Evolutionary conservation across 352 stramenopile genomes (phyloP), one percentile per base, ranked within the genome.

Genomic region (Phytophthora megakarya): DNA sequence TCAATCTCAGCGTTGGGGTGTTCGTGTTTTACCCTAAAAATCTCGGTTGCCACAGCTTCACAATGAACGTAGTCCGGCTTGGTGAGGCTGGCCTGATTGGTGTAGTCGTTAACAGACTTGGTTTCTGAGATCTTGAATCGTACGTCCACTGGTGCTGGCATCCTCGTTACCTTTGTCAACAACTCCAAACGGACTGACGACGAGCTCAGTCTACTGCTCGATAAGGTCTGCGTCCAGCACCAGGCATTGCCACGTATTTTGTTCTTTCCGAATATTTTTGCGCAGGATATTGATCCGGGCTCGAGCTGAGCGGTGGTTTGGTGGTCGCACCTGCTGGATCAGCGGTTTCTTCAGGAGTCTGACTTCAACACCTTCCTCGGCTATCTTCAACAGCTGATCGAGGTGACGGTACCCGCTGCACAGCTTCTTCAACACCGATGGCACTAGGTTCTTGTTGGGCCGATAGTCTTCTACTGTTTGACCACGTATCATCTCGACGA

Each of bases 401-500:
- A 61, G 19, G 19, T 61, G 59, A 6, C 39, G 13, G 44, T 61
- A 67, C 0, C 9, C 49, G 3, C 40, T 55, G 59, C 44, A 67
- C 2, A 61, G 0, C 18, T 58, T 32, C 1, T 45, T n/a, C 26
- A 67, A 44, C 0, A 63, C 30, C 5, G n/a, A n/a, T n/a, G n/a
- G n/a, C n/a, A n/a, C n/a, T n/a, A n/a, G n/a, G n/a, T 56, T 52
- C 38, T 65, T 73, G 32, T 69, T 19, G 61, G 69, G n/a, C n/a
- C n/a, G n/a, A n/a, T n/a, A n/a, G 35, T 68, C 52, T 11, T 21
- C 10, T 0, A 3, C 3, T 0, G 47, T 65, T 45, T 73, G 57
- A 0, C 53, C 40, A 6, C 57, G 30, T 18, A 67, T 2, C 2
- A 72, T 13, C 18, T 68, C 58, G 3, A 64, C 52, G 19, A 72